Base-by-base conservation (phyloP, 73 alveolate genomes). In the Uronychia setigera region DNA sequence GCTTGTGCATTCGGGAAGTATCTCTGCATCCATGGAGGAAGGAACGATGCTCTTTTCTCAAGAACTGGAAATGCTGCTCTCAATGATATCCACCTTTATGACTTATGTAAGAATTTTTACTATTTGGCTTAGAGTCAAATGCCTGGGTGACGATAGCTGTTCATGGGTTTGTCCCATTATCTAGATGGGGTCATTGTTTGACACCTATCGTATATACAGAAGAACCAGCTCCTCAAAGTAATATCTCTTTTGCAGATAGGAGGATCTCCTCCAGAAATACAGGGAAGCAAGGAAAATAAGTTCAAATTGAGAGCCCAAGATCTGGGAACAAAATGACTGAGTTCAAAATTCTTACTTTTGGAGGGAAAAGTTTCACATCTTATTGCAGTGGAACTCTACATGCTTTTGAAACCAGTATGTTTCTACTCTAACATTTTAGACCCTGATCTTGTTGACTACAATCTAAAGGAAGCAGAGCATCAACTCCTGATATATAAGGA, bases 1-100 rank as follows among this genome's bases (percentile, higher is more conserved):
- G 88, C 95, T 28, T 83, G 95, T 78, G 29, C 74, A 31, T 79
- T 92, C 0, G 82, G 77, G 11, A 29, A 33, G 9, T 59, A 75
- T 26, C 30, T 83, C 0, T 32, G 33, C n/a, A 33, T 83, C 32
- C 80, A 59, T 35, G 91, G 91, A 0, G 91, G 91, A 1, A 76
- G 91, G 32, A 83, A 83, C 80, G 91, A 74, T 33, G 26, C 27
- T 9, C 35, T 77, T 26, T 77, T 31, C 35, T 60, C 57, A 25
- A 33, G 28, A 31, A 31, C 76, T 0, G 85, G 87, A 0, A 60
- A 77, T 19, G 81, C 79, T 0, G 32, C 59, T 33, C 31, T 83
- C 13, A 77, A 57, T 25, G 91, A 83, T 33, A 59, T 83, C 29
- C 81, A 76, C 35, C 33, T 67, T 35, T 83, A 67, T 28, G 29